A percentile compares a stretch with the other conserved stretches of the same genome.
phyloP scores from a whole-genome alignment of 2,329 filamentous ascomycete species.

The Colletotrichum musae region DNA sequence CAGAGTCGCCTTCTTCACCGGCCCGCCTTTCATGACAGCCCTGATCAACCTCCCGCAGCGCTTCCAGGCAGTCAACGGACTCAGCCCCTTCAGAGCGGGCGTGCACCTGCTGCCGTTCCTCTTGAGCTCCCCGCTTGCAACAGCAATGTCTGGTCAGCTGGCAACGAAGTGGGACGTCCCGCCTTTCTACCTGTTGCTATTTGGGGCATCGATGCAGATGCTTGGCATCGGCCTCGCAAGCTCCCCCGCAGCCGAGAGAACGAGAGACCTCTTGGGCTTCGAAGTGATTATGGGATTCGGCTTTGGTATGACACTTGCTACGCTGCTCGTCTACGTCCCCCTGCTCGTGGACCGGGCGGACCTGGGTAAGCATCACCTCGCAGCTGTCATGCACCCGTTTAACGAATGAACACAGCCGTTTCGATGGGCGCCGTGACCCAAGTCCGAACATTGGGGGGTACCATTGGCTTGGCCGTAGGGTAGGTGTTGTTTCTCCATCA shows the following conservation, averaged over 20 bases:
- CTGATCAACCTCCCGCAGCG: constrained; percentile 55
- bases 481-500: constrained; percentile 40
- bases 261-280: constrained; percentile 49
- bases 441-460: constrained; percentile 55
- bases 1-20: constrained; percentile 50
- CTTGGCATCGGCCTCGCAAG: constrained; percentile 52
- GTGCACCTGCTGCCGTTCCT: constrained; percentile 52
- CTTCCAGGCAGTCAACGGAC: constrained; percentile 52
- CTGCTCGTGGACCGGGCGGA: constrained; percentile 50
- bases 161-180: constrained; percentile 47
- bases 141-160: constrained; percentile 48
- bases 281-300: constrained; percentile 55
- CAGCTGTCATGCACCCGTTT: constrained; percentile 8
- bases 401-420: constrained; percentile 45
- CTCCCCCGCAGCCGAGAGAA: constrained; percentile 43
- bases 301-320: constrained; percentile 51
- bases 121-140: constrained; percentile 50
- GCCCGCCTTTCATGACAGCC: constrained; percentile 52
- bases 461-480: constrained; percentile 53
- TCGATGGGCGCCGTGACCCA: constrained; percentile 55
- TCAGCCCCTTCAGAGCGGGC: constrained; percentile 49
- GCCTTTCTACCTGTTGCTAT: constrained; percentile 50
- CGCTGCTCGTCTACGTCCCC: constrained; percentile 49
- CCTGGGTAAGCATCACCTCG: constrained; percentile 44
- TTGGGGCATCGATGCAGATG: constrained; percentile 48